Percentiles rank a stretch among this genome's conserved stretches.
Conservation (phyloP, 768 basidiomycete genomes). For the Crucibulum laeve region DNA sequence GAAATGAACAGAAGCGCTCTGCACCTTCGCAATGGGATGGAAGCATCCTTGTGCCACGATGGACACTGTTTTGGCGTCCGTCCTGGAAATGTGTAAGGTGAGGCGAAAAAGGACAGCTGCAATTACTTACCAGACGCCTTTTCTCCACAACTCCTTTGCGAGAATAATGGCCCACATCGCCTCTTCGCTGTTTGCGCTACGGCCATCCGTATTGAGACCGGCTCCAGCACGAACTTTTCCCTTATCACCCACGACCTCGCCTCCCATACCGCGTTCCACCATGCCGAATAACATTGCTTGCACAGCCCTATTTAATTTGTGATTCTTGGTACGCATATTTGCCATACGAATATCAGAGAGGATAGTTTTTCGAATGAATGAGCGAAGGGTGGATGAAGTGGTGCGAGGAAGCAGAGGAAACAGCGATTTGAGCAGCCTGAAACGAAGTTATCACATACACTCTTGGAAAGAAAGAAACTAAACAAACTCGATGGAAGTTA, state of each 20-base stretch:
- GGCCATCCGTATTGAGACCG: slow-evolving; percentile 31
- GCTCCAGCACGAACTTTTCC: slow-evolving; percentile 56
- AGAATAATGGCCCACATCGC: slow-evolving; percentile 97
- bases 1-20: slow-evolving; percentile 91
- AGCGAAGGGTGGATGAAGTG: slow-evolving; percentile 76
- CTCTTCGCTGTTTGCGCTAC: slow-evolving; percentile 61
- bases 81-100: slow-evolving; percentile 40
- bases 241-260: slow-evolving; percentile 78
- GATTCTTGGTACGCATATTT: slow-evolving; percentile 84
- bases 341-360: slow-evolving; percentile 90
- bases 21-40: slow-evolving; percentile 91
- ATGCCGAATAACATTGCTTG: slow-evolving; percentile 95
- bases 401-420: slow-evolving; percentile 96
- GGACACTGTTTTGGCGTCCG: slow-evolving; percentile 87
- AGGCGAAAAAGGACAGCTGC: background rate
- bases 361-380: slow-evolving; percentile 90
- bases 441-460: too few species aligned
- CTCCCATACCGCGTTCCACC: slow-evolving; percentile 90
- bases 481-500: slow-evolving; percentile 81
- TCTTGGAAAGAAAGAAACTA: background rate
- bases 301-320: slow-evolving; percentile 93
- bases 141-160: slow-evolving; percentile 92
- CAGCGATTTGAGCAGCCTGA: slow-evolving; percentile 82
- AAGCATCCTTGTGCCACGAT: slow-evolving; percentile 90
- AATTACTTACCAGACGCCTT: slow-evolving; percentile 71